These are phyloP conservation scores for Prunus campanulata DNA, from an alignment of 306 rosid species.

Conservation along the genomic window DNA sequence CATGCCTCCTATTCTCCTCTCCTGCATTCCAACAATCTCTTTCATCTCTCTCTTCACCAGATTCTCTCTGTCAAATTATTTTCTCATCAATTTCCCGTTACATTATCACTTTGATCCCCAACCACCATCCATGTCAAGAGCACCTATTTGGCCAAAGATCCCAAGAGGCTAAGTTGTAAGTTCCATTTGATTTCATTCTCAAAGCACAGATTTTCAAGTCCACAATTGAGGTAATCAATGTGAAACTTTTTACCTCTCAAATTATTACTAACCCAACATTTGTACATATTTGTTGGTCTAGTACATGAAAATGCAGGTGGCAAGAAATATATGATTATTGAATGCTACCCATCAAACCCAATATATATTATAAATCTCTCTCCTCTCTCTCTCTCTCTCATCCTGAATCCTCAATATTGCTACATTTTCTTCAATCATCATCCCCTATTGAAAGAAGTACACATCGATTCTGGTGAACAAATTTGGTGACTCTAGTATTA, in stretches of 20 bases:
- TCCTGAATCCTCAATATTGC: neutral
- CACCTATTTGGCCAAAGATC: neutral
- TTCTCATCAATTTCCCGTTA: neutral
- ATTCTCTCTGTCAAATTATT: neutral
- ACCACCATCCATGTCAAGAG: neutral
- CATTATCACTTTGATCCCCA: neutral
- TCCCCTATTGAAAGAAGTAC: neutral
- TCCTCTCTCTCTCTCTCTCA: neutral
- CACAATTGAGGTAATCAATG: neutral
- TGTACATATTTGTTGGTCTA: neutral
- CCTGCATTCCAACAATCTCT: neutral
- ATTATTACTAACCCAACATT: neutral
- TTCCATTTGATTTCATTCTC: neutral
- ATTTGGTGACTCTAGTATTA: neutral
- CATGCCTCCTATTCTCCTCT: neutral
- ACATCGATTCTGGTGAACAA: neutral
- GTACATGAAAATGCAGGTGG: slow-evolving; percentile 1
- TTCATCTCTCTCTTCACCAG: neutral
- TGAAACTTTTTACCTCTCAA: neutral
- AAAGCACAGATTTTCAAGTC: neutral
- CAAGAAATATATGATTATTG: neutral
- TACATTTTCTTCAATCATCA: neutral
- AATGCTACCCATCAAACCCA: neutral
- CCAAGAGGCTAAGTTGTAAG: neutral
- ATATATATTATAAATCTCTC: neutral